Evolutionary conservation across 2,329 filamentous ascomycete species (phyloP), one percentile per base, ranked within the genome.

Genomic region (Helotiales sp.): DNA sequence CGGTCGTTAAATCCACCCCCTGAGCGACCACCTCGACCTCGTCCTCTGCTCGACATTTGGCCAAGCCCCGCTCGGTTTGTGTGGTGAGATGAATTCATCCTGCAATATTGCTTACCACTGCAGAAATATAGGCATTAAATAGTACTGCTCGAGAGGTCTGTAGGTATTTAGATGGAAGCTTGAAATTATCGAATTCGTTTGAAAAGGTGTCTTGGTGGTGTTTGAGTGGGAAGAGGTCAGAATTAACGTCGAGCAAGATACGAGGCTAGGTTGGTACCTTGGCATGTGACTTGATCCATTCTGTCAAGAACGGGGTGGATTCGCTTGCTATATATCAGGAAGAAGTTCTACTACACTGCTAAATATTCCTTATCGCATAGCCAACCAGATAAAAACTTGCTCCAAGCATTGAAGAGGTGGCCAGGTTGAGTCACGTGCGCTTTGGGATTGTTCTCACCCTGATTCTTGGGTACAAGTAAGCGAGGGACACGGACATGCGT

Each of bases 61-160:
- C 58, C 64, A 15, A 62, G 60, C 24, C 47, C 37, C 7, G 62
- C 37, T 17, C 64, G 63, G 20, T 70, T 70, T 55, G 68, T 49
- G 43, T 66, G 65, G 17, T 40, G 60, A 2, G 68, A 43, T 17
- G 69, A 70, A 43, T 66, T 68, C 64, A 66, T 68, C 17, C 2
- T 28, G 58, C 26, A 17, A 15, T 55, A 6, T 22, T 20, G 13
- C 7, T 17, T 11, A 40, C 34, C 11, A 40, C 34, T 7, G n/a
- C n/a, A n/a, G n/a, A n/a, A n/a, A n/a, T n/a, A n/a, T n/a, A n/a
- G n/a, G n/a, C n/a, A n/a, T n/a, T n/a, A n/a, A n/a, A n/a, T n/a
- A n/a, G n/a, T n/a, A n/a, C n/a, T n/a, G n/a, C n/a, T n/a, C n/a
- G n/a, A n/a, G n/a, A n/a, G n/a, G n/a, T n/a, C n/a, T n/a, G n/a